These are phyloP conservation scores for Dryas drummondii DNA, from an alignment of 306 rosid species.

Conservation along the genomic window DNA sequence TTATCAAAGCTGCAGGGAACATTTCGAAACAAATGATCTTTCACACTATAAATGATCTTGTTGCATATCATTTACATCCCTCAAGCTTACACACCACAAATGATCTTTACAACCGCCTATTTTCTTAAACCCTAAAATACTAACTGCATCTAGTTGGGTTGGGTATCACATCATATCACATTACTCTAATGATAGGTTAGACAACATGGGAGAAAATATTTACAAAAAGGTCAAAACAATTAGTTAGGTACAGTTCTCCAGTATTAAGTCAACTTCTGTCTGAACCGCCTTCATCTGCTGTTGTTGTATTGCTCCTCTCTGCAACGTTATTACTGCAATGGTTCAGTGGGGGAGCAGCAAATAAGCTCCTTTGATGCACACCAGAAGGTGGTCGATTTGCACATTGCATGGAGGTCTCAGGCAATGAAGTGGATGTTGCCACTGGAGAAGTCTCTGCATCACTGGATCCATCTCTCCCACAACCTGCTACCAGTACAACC, in stretches of 20 bases:
- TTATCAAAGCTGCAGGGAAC: too few relatives aligned
- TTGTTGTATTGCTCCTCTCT: conserved; percentile 41
- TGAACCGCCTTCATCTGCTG: conserved; percentile 35
- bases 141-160: too few relatives aligned
- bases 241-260: background rate
- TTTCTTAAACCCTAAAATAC: background rate
- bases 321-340: conserved; percentile 44
- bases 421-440: conserved; percentile 30
- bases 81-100: background rate
- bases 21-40: too few relatives aligned
- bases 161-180: background rate
- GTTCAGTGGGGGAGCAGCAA: conserved; percentile 57
- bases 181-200: background rate
- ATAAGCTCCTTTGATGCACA: conserved; percentile 47
- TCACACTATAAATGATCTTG: too few relatives aligned
- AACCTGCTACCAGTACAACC: conserved; percentile 38
- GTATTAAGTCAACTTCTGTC: conserved; percentile 22
- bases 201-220: background rate
- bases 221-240: conserved; percentile 1
- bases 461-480: conserved; percentile 52
- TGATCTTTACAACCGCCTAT: background rate
- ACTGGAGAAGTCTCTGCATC: conserved; percentile 55
- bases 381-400: conserved; percentile 32
- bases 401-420: conserved; percentile 27
- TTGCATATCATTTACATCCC: too few relatives aligned